phyloP scores from a whole-genome alignment of 1,139 yeast genomes.

The Geotrichum reessii region DNA sequence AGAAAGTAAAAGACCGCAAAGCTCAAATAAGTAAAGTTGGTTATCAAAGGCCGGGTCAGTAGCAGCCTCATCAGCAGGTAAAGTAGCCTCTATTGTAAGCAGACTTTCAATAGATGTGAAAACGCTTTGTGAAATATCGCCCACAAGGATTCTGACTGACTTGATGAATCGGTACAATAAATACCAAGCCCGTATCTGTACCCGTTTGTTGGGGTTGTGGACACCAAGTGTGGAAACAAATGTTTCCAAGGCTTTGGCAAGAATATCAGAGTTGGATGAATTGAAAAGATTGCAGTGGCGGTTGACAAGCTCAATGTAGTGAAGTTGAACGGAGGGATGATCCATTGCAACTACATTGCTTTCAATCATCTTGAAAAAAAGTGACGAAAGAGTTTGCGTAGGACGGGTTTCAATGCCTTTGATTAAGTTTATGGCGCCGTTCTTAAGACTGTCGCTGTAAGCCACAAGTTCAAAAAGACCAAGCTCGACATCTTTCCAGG shows the following conservation, averaged over 20 bases:
- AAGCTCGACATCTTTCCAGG: slow-evolving; percentile 79
- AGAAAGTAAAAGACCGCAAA: slow-evolving; percentile 36
- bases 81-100: slow-evolving; percentile 53
- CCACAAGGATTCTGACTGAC: slow-evolving; percentile 60
- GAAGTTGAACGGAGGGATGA: slow-evolving; percentile 75
- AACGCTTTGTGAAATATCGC: slow-evolving; percentile 43
- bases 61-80: slow-evolving; percentile 46
- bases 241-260: slow-evolving; percentile 62
- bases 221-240: slow-evolving; percentile 79
- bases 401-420: slow-evolving; percentile 42
- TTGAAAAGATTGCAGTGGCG: slow-evolving; percentile 68
- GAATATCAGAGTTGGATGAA: slow-evolving; percentile 44
- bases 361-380: slow-evolving; percentile 60
- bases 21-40: slow-evolving; percentile 78
- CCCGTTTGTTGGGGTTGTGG: slow-evolving; percentile 56
- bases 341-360: slow-evolving; percentile 44
- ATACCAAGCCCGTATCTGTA: slow-evolving; percentile 85
- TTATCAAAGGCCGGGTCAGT: slow-evolving; percentile 65
- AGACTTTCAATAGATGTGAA: slow-evolving; percentile 49
- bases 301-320: slow-evolving; percentile 77
- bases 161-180: slow-evolving; percentile 77
- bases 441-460: slow-evolving; percentile 73
- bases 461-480: slow-evolving; percentile 78
- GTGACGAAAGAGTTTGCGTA: slow-evolving; percentile 36
- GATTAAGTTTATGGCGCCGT: slow-evolving; percentile 62